These are phyloP conservation scores for Prunus mume DNA, from an alignment of 306 rosid species.

Conservation along the genomic window DNA sequence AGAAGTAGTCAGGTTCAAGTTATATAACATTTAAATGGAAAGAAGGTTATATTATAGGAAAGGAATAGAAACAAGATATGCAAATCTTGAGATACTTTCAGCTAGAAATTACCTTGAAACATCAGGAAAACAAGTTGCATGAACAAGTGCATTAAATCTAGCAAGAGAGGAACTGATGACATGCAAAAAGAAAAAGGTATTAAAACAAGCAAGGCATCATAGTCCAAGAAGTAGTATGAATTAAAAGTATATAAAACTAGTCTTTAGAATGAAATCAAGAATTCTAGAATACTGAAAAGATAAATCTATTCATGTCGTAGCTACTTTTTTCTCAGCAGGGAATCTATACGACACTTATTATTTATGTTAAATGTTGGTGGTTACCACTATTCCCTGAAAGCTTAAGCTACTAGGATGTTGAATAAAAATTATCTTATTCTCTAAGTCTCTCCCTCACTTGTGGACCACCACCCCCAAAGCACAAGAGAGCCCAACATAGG, in stretches of 20 bases:
- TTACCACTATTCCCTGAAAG: not conserved
- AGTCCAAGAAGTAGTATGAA: not conserved
- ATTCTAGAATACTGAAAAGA: not conserved
- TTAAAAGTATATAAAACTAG: not conserved
- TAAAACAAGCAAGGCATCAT: slow-evolving; percentile 12
- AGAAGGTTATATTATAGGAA: slow-evolving; percentile 6
- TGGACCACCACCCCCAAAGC: not conserved
- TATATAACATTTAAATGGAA: not conserved
- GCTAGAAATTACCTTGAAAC: slow-evolving; percentile 68
- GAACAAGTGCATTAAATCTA: slow-evolving; percentile 73
- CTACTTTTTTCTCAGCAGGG: not conserved
- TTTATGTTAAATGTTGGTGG: not conserved
- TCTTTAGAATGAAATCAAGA: not conserved
- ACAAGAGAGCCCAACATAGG: not conserved
- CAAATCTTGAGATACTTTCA: slow-evolving; percentile 22
- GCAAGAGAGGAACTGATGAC: slow-evolving; percentile 69
- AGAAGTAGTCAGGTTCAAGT: slow-evolving; percentile 17
- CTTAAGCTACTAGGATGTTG: not conserved
- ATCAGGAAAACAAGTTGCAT: slow-evolving; percentile 95
- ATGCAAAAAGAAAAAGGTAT: not conserved
- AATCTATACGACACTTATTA: not conserved
- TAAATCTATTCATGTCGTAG: not conserved
- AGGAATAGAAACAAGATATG: slow-evolving; percentile 16
- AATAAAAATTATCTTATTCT: not conserved
- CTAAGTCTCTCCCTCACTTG: not conserved